phyloP scores from a whole-genome alignment of 2,329 filamentous ascomycete genomes.

The Bisporella sp. region DNA sequence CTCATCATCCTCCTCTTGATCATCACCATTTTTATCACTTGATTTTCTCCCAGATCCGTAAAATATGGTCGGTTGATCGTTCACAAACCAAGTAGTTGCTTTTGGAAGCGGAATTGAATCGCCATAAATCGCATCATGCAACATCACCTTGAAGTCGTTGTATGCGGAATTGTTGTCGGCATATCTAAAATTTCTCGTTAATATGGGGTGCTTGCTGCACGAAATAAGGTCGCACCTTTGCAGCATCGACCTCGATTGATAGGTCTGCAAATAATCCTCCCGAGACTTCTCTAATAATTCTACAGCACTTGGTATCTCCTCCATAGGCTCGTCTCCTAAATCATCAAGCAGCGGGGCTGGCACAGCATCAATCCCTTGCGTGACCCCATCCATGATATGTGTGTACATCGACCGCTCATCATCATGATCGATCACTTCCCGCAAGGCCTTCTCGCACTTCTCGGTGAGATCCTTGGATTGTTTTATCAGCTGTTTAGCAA shows the following conservation, averaged over 20 bases:
- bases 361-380: constrained; percentile 14
- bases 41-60: constrained; percentile 5
- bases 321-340: constrained; percentile 19
- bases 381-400: constrained; percentile 26
- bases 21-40: constrained; percentile 8
- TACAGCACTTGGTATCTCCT: constrained; percentile 26
- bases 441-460: constrained; percentile 49
- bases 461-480: constrained; percentile 44
- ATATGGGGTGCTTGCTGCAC: not conserved
- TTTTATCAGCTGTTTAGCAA: constrained; percentile 33
- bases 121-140: constrained; percentile 53
- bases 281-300: constrained; percentile 30
- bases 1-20: constrained; percentile 27
- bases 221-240: constrained; percentile 28
- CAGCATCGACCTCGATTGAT: constrained; percentile 32
- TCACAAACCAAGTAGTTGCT: constrained; percentile 53
- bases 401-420: constrained; percentile 32
- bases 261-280: constrained; percentile 27
- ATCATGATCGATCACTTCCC: constrained; percentile 50
- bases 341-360: constrained; percentile 26
- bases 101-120: constrained; percentile 46
- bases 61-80: constrained; percentile 9
- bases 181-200: constrained; percentile 35
- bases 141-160: constrained; percentile 49
- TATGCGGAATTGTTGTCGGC: constrained; percentile 48